Evolutionary conservation across 108 stramenopile species (phyloP), one percentile per base, ranked within the genome.

Genomic region (Fistulifera pelliculosa): DNA sequence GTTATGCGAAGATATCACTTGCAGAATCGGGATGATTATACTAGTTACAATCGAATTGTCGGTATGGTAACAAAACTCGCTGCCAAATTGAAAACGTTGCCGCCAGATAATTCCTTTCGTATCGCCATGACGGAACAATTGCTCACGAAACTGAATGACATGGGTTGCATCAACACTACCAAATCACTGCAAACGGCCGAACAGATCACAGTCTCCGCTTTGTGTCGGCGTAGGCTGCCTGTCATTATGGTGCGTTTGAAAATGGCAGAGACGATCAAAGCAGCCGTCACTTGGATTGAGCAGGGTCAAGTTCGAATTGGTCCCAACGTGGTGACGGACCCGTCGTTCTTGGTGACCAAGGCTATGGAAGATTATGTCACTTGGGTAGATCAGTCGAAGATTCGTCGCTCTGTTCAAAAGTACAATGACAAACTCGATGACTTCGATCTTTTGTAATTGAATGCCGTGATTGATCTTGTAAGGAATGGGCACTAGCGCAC

Each of bases 351-450:
- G 24, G 97, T 99, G 0, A 87, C 95, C 1, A 80, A 95, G 41
- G 53, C 73, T 35, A 81, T 97, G 89, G 99, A 99, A 70, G 99
- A 99, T 72, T 99, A 93, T 64, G 90, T 98, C 10, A 98, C 97
- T 0, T 99, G 99, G 99, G 96, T 98, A 41, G 96, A 97, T 63
- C 61, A 80, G 6, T 93, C 94, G 27, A 97, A 97, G 82, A 85
- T 98, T 60, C 78, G 90, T 71, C 71, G 93, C 57, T 80, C 93
- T 4, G 94, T 99, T 12, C 70, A 83, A 52, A 88, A 79, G 60
- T 99, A 99, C 77, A 96, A 98, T 69, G 95, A 98, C 68, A 99
- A 96, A 52, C 70, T 99, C 48, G 99, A 99, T 75, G 99, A 99
- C 61, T 99, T 93, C 67, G 97, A 99, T 61, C 75, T 99, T 52